Evolutionary conservation across 306 rosid species (phyloP).

Genomic region (Vigna mungo): DNA sequence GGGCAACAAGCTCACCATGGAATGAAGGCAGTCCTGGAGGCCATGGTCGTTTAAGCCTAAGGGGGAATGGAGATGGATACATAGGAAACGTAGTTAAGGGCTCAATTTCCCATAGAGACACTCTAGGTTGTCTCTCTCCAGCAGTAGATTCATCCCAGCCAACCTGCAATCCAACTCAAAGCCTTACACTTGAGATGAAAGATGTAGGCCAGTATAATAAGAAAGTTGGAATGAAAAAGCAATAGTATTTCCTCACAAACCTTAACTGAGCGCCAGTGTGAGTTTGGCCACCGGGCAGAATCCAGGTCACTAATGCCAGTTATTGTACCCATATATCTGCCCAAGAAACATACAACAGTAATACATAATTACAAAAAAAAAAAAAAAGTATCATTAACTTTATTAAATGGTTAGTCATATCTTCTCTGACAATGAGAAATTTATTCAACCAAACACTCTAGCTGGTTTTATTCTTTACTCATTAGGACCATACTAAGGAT

Average conservation of each 20-base stretch:
- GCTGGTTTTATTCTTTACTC: background rate
- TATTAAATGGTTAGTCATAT: background rate
- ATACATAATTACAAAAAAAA: background rate
- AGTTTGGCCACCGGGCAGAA: constrained; percentile 81
- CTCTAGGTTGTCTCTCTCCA: constrained; percentile 98
- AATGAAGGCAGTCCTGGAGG: constrained; percentile 87
- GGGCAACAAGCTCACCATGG: constrained; percentile 65
- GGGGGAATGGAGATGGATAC: constrained; percentile 95
- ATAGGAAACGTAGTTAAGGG: constrained; percentile 96
- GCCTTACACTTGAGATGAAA: constrained; percentile 6
- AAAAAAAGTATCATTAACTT: background rate
- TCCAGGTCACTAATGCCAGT: constrained; percentile 92
- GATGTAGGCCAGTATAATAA: constrained; percentile 6
- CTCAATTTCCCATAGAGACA: constrained; percentile 96
- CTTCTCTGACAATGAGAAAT: background rate
- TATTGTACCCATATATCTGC: constrained; percentile 89
- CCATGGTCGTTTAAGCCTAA: constrained; percentile 96
- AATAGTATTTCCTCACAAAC: constrained; percentile 52
- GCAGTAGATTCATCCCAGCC: constrained; percentile 99
- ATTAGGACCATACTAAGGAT: background rate
- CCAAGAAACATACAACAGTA: constrained; percentile 21
- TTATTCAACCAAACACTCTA: constrained; percentile 5
- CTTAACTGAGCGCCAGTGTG: constrained; percentile 99
- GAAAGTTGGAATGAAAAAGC: background rate
- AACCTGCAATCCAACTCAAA: constrained; percentile 66